Conservation (phyloP, 305 asterid species). For the Andrographis paniculata region DNA sequence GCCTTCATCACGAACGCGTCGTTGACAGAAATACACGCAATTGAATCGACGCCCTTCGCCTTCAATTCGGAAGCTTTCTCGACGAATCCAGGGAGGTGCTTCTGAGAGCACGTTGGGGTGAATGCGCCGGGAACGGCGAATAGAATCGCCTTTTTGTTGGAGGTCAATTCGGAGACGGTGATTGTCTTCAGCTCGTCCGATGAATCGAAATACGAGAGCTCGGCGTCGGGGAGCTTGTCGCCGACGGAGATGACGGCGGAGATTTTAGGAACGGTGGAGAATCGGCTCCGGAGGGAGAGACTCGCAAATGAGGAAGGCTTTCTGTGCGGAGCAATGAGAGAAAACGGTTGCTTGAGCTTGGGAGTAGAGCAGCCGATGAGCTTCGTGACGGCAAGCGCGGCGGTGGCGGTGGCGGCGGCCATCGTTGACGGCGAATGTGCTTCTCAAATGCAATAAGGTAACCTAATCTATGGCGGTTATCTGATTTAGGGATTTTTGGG, state of each 20-base stretch:
- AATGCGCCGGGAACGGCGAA: conserved; percentile 96
- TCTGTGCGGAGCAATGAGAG: conserved; percentile 22
- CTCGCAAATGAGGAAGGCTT: conserved; percentile 20
- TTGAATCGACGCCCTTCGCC: conserved; percentile 81
- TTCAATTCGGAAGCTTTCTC: conserved; percentile 66
- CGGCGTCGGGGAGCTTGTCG: conserved; percentile 73
- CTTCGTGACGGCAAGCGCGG: conserved; percentile 42
- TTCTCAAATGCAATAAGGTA: too few species aligned
- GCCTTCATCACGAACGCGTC: conserved; percentile 95
- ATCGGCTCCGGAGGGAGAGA: conserved; percentile 27
- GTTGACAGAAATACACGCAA: conserved; percentile 83
- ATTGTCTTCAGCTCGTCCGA: conserved; percentile 76
- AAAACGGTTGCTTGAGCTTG: conserved; percentile 30
- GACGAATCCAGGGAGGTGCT: conserved; percentile 79
- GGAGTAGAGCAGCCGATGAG: conserved; percentile 35
- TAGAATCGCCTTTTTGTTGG: conserved; percentile 60
- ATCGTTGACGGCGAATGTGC: conserved; percentile 19
- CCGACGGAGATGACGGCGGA: conserved; percentile 75
- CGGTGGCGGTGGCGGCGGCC: conserved; percentile 50
- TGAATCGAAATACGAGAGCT: conserved; percentile 69
- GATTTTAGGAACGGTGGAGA: conserved; percentile 50
- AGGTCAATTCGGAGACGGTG: conserved; percentile 62
- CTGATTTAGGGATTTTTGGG: too few species aligned
- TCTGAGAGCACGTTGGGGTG: conserved; percentile 93
- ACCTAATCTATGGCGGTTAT: too few species aligned